phyloP scores from a whole-genome alignment of 768 basidiomycete genomes.

The Rhodocollybia butyracea region DNA sequence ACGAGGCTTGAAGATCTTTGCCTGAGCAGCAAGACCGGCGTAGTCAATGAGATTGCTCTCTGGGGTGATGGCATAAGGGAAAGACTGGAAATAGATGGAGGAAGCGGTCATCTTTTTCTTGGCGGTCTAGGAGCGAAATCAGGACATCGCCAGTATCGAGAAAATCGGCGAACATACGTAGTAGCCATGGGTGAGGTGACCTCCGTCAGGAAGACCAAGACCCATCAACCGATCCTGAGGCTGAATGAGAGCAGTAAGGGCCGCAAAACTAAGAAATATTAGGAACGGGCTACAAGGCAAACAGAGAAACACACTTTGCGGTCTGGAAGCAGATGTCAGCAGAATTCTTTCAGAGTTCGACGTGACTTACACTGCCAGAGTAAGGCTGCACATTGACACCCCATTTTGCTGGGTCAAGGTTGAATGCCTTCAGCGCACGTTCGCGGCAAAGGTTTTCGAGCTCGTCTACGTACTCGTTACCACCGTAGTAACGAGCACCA shows the following conservation, averaged over 20 bases:
- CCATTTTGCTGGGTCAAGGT: constrained; percentile 90
- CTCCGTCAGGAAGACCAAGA: constrained; percentile 96
- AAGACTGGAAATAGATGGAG: constrained; percentile 99
- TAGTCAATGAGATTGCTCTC: constrained; percentile 91
- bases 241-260: constrained; percentile 92
- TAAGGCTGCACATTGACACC: constrained; percentile 99
- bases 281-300: too few relatives aligned
- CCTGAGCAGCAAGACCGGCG: constrained; percentile 71
- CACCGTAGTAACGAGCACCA: constrained; percentile 94
- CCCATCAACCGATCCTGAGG: constrained; percentile 99
- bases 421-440: constrained; percentile 94
- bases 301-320: constrained; percentile 64
- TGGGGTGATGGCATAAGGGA: constrained; percentile 86
- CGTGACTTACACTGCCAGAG: constrained; percentile 73
- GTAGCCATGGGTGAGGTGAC: constrained; percentile 96
- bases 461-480: constrained; percentile 97
- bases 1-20: constrained; percentile 92
- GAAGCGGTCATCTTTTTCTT: constrained; percentile 99
- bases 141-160: constrained; percentile 9
- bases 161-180: constrained; percentile 55
- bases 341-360: neutral
- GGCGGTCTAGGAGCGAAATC: constrained; percentile 58
- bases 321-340: constrained; percentile 42
- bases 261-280: constrained; percentile 71
- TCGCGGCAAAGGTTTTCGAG: constrained; percentile 93